A percentile compares a stretch with the other conserved stretches of the same genome.
These are phyloP conservation scores for Corymbia citriodora DNA, from an alignment of 441 rosid genomes.

Conservation along the genomic window DNA sequence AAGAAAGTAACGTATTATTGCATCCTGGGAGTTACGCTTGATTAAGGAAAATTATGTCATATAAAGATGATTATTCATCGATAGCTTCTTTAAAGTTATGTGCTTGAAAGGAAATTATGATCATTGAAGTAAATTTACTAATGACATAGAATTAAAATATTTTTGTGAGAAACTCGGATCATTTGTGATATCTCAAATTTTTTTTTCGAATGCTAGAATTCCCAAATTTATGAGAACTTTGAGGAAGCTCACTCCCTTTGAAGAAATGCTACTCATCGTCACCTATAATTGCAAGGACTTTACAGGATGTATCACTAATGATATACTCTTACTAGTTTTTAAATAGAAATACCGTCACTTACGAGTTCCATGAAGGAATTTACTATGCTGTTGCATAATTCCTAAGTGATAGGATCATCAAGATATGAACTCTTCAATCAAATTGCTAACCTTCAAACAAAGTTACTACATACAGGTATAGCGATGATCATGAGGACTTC, in stretches of 20 bases:
- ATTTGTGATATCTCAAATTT: background rate
- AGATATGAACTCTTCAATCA: background rate
- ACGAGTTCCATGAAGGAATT: background rate
- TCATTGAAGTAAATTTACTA: background rate
- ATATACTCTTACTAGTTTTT: background rate
- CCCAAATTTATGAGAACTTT: background rate
- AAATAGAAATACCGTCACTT: accelerated
- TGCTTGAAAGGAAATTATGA: background rate
- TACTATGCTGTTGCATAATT: background rate
- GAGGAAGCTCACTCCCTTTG: background rate
- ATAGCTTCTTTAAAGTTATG: too few relatives aligned
- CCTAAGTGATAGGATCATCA: background rate
- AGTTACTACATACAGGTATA: background rate
- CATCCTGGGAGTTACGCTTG: too few relatives aligned
- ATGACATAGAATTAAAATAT: background rate
- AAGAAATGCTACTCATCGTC: background rate
- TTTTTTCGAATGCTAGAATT: background rate
- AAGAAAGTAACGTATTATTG: too few relatives aligned
- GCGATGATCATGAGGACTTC: accelerated
- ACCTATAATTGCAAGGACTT: background rate
- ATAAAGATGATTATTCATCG: too few relatives aligned
- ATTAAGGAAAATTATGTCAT: too few relatives aligned
- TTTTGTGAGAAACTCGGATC: background rate
- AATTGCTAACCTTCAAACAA: background rate
- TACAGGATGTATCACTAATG: accelerated